Evolutionary conservation across 2,329 filamentous ascomycete species (phyloP), one percentile per base, ranked within the genome.

Genomic region (Fonsecaea pedrosoi): DNA sequence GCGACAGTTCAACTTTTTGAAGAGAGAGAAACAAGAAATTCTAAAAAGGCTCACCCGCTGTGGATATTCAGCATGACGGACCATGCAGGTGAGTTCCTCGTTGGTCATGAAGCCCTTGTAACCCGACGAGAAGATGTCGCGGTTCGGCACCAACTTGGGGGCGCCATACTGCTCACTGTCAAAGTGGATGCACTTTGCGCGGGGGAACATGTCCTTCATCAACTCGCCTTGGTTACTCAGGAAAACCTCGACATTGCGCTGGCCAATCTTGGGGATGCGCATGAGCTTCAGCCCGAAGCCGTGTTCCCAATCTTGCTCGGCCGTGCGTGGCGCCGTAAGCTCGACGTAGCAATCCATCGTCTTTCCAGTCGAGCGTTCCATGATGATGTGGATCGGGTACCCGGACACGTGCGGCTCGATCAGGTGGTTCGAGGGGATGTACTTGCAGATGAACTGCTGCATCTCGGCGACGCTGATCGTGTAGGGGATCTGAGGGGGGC

Each of bases 321-420:
- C 84, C 69, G 82, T 80, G 9, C 53, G 64, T 1, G 61, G 45
- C 4, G 73, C 76, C 2, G 71, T 60, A 40, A 85, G 78, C 63
- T 86, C 84, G 45, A 84, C 78, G 69, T 79, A 86, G 66, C 79
- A 82, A 60, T 85, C 83, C 79, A 83, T 83, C 0, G 84, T 86
- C 76, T 86, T 86, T 18, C 82, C 83, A n/a, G 83, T 85, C 25
- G 82, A 80, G 25, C 84, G 82, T 68, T 86, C 84, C 84, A 86
- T 86, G 65, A 86, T 83, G 68, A 86, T 84, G 70, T 86, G 84
- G n/a, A 85, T 77, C 0, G 83, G 77, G 53, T 77, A 81, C 34
- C 82, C 83, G n/a, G 66, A 54, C 30, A 65, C 38, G 57, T 70
- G 67, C 35, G 66, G 58, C 30, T 62, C 64, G 60, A 71, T 63